A percentile compares a stretch with the other conserved stretches of the same genome.
Evolutionary conservation across 306 rosid species (phyloP).

Genomic region (Fragaria iinumae): DNA sequence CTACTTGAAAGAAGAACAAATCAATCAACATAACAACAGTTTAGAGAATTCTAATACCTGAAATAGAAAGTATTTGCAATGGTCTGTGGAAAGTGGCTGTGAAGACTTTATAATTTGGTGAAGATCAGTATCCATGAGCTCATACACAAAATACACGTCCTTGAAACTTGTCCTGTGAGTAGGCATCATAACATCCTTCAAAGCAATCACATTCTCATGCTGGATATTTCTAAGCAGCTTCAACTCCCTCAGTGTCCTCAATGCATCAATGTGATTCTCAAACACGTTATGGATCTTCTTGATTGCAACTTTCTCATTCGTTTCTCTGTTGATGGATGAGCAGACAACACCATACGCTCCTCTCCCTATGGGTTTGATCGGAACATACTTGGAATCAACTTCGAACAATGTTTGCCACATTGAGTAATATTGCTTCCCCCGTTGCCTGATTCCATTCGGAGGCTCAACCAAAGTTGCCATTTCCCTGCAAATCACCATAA

Average conservation of each 20-base stretch:
- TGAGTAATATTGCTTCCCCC: slow-evolving; percentile 66
- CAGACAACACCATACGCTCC: slow-evolving; percentile 88
- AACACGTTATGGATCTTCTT: slow-evolving; percentile 79
- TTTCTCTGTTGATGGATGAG: slow-evolving; percentile 71
- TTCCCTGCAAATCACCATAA: slow-evolving; percentile 36
- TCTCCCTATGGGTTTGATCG: slow-evolving; percentile 78
- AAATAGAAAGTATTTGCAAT: slow-evolving; percentile 77
- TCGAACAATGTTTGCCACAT: slow-evolving; percentile 80
- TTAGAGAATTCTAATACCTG: slow-evolving; percentile 48
- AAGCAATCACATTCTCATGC: slow-evolving; percentile 76
- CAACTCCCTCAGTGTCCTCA: slow-evolving; percentile 81
- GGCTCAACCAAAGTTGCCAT: slow-evolving; percentile 78
- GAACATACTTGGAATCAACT: slow-evolving; percentile 74
- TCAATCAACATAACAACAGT: not conserved
- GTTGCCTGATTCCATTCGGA: slow-evolving; percentile 49
- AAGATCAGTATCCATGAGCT: slow-evolving; percentile 94
- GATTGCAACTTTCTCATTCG: slow-evolving; percentile 81
- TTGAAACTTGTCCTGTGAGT: slow-evolving; percentile 53
- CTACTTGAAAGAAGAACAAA: slow-evolving; percentile 10
- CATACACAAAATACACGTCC: slow-evolving; percentile 88
- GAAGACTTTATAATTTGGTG: slow-evolving; percentile 74
- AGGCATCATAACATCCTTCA: slow-evolving; percentile 89
- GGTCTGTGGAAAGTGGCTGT: slow-evolving; percentile 65
- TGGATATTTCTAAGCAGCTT: slow-evolving; percentile 68
- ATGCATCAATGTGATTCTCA: slow-evolving; percentile 57